Evolutionary conservation across 129 eudicot species (phyloP), one percentile per base, ranked within the genome.

Genomic region (Saussurea involucrata): DNA sequence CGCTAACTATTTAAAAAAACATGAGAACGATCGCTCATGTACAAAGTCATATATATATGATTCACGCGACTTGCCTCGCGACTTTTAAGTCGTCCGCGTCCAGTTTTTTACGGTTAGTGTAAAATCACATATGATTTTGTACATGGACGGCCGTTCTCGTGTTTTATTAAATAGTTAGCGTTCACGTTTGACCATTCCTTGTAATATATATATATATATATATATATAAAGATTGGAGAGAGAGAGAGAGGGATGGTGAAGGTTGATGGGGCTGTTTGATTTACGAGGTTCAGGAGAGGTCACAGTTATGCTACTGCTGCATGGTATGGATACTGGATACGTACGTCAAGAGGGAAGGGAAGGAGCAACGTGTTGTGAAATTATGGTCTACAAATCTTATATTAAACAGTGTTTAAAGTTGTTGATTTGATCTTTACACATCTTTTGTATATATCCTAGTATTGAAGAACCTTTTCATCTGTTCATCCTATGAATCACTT

Each of bases 261-360:
- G 49, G 49, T 40, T 33, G 46, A 34, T 17, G 76, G 21, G 79
- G 15, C n/a, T 73, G 34, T 73, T 80, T 80, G 84, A 80, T 80
- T 80, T 80, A 74, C 78, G 83, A 80, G 83, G 78, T 80, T 80
- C 78, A 55, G 84, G 28, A 80, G 63, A 46, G 61, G 75, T 80
- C 79, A 73, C 44, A 72, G 34, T 53, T 70, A 13, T 40, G 49
- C 21, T 22, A 27, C 73, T 46, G 73, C 44, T 46, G 57, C 71
- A 72, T 79, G 73, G 58, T 24, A 33, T 63, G 12, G 71, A 60
- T 44, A 44, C 53, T n/a, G 4, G 2, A 7, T 6, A 34, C 22
- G 21, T 53, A 17, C 61, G 22, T 15, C 18, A n/a, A 55, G 20
- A 24, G 24, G 11, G 13, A 15, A 20, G 58, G 58, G 15, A 46